phyloP scores from a whole-genome alignment of 78 protist species.

The Dictyostelium firmibasis region DNA sequence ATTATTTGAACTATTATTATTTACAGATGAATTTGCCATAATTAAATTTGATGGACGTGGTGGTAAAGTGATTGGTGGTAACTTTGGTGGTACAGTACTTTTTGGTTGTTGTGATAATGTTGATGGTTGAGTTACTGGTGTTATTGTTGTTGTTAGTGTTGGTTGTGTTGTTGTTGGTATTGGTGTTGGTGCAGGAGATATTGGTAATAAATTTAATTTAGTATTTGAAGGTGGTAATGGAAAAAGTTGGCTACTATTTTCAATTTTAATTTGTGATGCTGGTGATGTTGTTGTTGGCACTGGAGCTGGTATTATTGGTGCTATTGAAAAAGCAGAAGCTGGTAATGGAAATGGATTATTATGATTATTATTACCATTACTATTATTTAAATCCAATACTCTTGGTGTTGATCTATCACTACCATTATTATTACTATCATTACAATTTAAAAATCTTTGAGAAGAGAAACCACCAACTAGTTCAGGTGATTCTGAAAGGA shows the following conservation, averaged over 20 bases:
- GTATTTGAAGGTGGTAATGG: neutral
- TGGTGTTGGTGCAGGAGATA: neutral
- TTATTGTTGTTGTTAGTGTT: neutral
- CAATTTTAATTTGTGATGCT: neutral
- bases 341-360: neutral
- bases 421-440: neutral
- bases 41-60: constrained; percentile 5
- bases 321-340: neutral
- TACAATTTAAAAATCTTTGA: neutral
- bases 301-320: neutral
- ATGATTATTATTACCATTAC: neutral
- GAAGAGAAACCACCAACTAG: neutral
- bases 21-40: neutral
- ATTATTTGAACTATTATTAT: neutral
- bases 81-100: neutral
- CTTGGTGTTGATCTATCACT: constrained; percentile 1
- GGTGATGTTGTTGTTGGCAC: neutral
- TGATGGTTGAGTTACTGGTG: neutral
- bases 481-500: neutral
- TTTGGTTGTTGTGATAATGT: neutral
- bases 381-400: neutral
- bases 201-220: neutral
- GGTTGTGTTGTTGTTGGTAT: neutral
- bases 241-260: neutral
- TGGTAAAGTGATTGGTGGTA: neutral